Evolutionary conservation across 164 flowering plant genomes (phyloP).

Genomic region (Protea cynaroides): DNA sequence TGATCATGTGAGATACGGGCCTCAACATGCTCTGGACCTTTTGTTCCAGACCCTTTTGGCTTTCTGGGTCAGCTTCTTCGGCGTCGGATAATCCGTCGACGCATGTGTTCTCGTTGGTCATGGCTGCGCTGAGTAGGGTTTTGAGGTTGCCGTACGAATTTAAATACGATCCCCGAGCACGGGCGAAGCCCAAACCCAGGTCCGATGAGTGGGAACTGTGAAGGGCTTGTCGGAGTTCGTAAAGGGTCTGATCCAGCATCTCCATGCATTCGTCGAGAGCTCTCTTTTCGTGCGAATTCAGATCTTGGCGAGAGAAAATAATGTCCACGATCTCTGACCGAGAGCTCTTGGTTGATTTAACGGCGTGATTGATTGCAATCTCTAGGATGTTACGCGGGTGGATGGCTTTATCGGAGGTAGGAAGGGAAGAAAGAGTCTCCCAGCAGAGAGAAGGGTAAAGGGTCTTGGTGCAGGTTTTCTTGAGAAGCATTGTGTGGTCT

Average conservation of each 20-base stretch:
- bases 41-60: conserved; percentile 17
- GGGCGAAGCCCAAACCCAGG: neutral
- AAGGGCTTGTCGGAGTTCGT: conserved; percentile 29
- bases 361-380: conserved; percentile 18
- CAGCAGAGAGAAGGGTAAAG: conserved; percentile 33
- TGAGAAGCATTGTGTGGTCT: conserved; percentile 10
- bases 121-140: conserved; percentile 45
- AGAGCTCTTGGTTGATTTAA: conserved; percentile 6
- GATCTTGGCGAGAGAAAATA: conserved; percentile 14
- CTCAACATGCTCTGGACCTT: conserved; percentile 19
- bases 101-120: conserved; percentile 50
- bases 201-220: conserved; percentile 14
- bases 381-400: conserved; percentile 24
- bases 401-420: conserved; percentile 11
- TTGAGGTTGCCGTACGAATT: conserved; percentile 25
- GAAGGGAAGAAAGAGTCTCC: conserved; percentile 19
- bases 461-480: conserved; percentile 28
- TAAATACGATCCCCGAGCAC: no score
- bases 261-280: conserved; percentile 40
- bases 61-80: conserved; percentile 17
- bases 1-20: conserved; percentile 35
- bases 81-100: conserved; percentile 34
- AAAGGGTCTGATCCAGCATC: conserved; percentile 36
- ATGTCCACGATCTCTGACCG: neutral
- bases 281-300: conserved; percentile 25